A percentile compares a stretch with the other conserved stretches of the same genome.
Evolutionary conservation across 1,284 basidiomycete genomes (phyloP).

Genomic region (Leccinum solheimii): DNA sequence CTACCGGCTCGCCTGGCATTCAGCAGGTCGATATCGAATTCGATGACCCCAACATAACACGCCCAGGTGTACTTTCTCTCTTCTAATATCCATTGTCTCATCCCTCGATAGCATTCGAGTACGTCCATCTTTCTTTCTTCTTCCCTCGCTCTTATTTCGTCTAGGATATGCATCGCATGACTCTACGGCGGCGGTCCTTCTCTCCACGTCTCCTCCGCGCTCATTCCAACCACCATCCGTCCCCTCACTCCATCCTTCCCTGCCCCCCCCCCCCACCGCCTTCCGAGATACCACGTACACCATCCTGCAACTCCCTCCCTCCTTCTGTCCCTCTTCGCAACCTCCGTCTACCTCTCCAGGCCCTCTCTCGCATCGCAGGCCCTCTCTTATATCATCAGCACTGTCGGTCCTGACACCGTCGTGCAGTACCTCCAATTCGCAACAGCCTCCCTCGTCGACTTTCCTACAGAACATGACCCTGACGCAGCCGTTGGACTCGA

Average conservation of each 20-base stretch:
- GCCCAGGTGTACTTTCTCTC: slow-evolving; percentile 57
- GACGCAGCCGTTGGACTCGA: slow-evolving; percentile 71
- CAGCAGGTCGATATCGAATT: slow-evolving; percentile 69
- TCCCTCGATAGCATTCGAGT: slow-evolving; percentile 60
- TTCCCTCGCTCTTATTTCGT: slow-evolving; percentile 1
- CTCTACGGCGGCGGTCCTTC: slow-evolving; percentile 85
- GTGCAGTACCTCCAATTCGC: slow-evolving; percentile 83
- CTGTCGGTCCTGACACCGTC: slow-evolving; percentile 39
- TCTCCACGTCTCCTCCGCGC: slow-evolving; percentile 61
- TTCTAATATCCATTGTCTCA: slow-evolving; percentile 11
- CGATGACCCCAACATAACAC: slow-evolving; percentile 84
- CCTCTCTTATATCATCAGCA: slow-evolving; percentile 68
- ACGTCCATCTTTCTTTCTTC: slow-evolving; percentile 24
- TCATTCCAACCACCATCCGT: slow-evolving; percentile 63
- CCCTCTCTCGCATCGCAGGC: slow-evolving; percentile 77
- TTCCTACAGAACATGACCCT: slow-evolving; percentile 46
- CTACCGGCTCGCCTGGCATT: slow-evolving; percentile 37
- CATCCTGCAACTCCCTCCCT: slow-evolving; percentile 72
- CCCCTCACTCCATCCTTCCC: slow-evolving; percentile 72
- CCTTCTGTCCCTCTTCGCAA: slow-evolving; percentile 84
- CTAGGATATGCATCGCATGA: slow-evolving; percentile 78
- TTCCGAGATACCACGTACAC: slow-evolving; percentile 43
- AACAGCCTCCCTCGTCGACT: slow-evolving; percentile 69
- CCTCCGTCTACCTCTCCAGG: slow-evolving; percentile 84
- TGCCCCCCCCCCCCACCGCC: slow-evolving; percentile 21